phyloP scores from a whole-genome alignment of 306 rosid genomes.

The Rosa multiflora region DNA sequence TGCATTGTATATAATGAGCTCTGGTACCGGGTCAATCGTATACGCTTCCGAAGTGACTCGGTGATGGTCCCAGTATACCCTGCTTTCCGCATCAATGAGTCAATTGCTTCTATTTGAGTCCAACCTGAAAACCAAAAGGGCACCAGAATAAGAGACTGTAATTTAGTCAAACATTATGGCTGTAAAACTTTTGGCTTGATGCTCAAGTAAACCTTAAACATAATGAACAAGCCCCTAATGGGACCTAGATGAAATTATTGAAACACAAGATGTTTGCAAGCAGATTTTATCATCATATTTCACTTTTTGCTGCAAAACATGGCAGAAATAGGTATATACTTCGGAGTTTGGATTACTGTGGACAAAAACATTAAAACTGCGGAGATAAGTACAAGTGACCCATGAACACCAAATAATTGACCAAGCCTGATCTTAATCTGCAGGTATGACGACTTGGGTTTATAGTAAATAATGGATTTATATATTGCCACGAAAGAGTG shows the following conservation, averaged over 20 bases:
- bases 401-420: neutral
- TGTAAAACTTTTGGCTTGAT: neutral
- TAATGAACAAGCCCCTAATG: no score
- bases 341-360: neutral
- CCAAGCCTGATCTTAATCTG: no score
- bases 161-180: neutral
- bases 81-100: conserved; percentile 87
- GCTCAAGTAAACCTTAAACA: neutral
- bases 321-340: neutral
- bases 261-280: neutral
- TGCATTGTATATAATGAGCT: conserved; percentile 81
- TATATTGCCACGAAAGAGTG: no score
- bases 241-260: neutral
- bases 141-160: neutral
- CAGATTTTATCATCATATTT: neutral
- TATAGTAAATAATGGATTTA: neutral
- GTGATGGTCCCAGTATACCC: conserved; percentile 73
- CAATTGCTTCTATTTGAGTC: conserved; percentile 80
- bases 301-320: neutral
- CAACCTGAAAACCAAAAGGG: conserved; percentile 64
- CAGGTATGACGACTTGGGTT: neutral
- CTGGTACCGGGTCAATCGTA: conserved; percentile 82
- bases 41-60: conserved; percentile 53
- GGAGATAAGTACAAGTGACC: neutral
- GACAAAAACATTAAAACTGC: neutral